Percentiles rank a stretch among this genome's conserved stretches.
Conservation (phyloP, 192 early-diverging fungal species). For the Entomortierella beljakovae region DNA sequence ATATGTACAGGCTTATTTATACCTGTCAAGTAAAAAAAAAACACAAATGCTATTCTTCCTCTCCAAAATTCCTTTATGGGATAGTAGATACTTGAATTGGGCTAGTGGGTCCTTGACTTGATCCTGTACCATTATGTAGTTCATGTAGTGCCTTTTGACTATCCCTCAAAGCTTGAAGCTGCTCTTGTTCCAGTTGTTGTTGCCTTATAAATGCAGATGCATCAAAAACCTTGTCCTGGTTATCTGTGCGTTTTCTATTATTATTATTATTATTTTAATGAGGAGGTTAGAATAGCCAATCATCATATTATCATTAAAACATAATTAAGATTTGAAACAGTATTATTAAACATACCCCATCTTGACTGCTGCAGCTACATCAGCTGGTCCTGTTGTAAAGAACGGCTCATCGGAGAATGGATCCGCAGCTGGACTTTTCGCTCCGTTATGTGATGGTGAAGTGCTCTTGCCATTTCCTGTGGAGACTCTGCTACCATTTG, state of each 20-base stretch:
- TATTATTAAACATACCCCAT: constrained; percentile 26
- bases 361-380: constrained; percentile 44
- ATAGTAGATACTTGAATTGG: constrained; percentile 8
- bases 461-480: constrained; percentile 24
- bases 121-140: constrained; percentile 18
- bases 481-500: constrained; percentile 12
- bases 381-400: constrained; percentile 20
- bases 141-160: constrained; percentile 32
- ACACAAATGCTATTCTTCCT: background rate
- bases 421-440: constrained; percentile 1
- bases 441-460: background rate
- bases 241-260: constrained; percentile 42
- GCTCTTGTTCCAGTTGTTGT: constrained; percentile 51
- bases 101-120: constrained; percentile 18
- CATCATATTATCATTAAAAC: background rate
- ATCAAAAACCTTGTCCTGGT: constrained; percentile 53
- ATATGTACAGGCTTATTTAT: background rate
- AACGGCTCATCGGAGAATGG: constrained; percentile 39
- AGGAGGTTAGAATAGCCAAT: background rate
- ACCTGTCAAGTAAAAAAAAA: background rate
- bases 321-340: background rate
- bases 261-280: background rate
- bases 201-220: constrained; percentile 44
- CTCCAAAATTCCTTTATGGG: background rate
- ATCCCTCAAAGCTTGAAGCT: constrained; percentile 32